A percentile compares a stretch with the other conserved stretches of the same genome.
phyloP scores from a whole-genome alignment of 2,329 filamentous ascomycete genomes.

The Aspergillus costaricaensis region DNA sequence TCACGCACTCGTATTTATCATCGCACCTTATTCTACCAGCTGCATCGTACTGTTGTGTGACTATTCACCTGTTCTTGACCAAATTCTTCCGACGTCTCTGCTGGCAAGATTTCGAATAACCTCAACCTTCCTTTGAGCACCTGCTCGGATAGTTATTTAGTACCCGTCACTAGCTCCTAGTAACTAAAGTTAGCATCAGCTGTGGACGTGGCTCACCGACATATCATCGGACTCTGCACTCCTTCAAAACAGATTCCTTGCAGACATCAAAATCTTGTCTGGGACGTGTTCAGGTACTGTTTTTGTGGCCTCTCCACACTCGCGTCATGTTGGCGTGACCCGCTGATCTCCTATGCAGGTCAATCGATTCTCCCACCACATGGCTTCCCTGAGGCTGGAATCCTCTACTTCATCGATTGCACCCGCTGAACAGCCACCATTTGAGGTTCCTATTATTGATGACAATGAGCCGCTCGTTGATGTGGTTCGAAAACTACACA shows the following conservation, averaged over 20 bases:
- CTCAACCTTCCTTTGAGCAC: neutral
- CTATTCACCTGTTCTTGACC: neutral
- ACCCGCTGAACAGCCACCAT: slow-evolving; percentile 27
- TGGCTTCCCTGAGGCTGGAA: slow-evolving; percentile 14
- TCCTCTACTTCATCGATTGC: slow-evolving; percentile 21
- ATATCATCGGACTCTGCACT: neutral
- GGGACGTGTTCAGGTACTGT: neutral
- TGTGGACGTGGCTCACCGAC: slow-evolving; percentile 5
- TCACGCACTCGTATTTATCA: neutral
- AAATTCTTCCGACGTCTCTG: neutral
- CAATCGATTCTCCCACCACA: neutral
- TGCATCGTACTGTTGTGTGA: neutral
- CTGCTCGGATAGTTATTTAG: neutral
- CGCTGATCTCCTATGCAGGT: neutral
- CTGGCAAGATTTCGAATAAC: neutral
- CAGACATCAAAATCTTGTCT: neutral
- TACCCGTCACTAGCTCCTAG: slow-evolving; percentile 2
- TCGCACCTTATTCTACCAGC: neutral
- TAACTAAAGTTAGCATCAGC: neutral
- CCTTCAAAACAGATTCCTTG: neutral
- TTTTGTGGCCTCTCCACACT: neutral
- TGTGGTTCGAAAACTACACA: slow-evolving; percentile 44
- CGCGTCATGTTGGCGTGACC: neutral
- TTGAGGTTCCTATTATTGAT: slow-evolving; percentile 44
- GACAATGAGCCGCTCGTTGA: slow-evolving; percentile 42